These are phyloP conservation scores for Diplodia mutila DNA, from an alignment of 2,329 filamentous ascomycete genomes.

Conservation along the genomic window DNA sequence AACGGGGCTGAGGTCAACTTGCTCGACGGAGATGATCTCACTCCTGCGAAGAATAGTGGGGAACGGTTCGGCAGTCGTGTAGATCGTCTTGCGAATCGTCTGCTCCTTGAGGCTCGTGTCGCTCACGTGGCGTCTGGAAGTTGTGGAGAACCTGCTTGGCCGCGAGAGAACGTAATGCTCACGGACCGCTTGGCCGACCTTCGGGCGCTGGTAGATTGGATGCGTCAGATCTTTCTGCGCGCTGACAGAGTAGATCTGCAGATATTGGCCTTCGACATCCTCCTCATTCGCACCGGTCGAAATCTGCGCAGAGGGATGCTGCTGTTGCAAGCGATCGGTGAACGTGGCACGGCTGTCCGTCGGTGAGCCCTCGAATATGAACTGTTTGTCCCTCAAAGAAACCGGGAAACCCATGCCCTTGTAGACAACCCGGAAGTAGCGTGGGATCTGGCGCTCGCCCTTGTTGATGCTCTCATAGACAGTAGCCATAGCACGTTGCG, in stretches of 20 bases:
- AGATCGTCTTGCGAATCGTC: slow-evolving; percentile 81
- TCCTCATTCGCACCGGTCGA: slow-evolving; percentile 70
- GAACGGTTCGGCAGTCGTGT: slow-evolving; percentile 82
- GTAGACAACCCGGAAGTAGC: slow-evolving; percentile 91
- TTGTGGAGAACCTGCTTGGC: slow-evolving; percentile 78
- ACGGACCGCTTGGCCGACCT: slow-evolving; percentile 79
- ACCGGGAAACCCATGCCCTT: slow-evolving; percentile 85
- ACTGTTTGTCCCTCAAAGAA: slow-evolving; percentile 84
- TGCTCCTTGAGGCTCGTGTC: slow-evolving; percentile 71
- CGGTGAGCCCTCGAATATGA: slow-evolving; percentile 82
- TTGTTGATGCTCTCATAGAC: slow-evolving; percentile 89
- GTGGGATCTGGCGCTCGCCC: slow-evolving; percentile 74
- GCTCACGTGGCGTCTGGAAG: slow-evolving; percentile 69
- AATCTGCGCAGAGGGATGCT: slow-evolving; percentile 84
- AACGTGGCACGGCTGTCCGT: slow-evolving; percentile 80
- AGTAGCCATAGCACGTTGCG: slow-evolving; percentile 86
- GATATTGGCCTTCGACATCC: slow-evolving; percentile 86
- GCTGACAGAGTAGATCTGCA: slow-evolving; percentile 79
- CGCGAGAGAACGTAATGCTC: slow-evolving; percentile 82
- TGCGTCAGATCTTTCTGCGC: slow-evolving; percentile 81
- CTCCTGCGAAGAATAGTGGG: slow-evolving; percentile 88
- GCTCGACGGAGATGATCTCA: slow-evolving; percentile 74
- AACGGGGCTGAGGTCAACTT: slow-evolving; percentile 70
- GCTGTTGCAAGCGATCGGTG: slow-evolving; percentile 87
- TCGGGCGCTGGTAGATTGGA: slow-evolving; percentile 84